Evolutionary conservation across 768 basidiomycete genomes (phyloP).

Genomic region (Hypsizygus marmoreus): DNA sequence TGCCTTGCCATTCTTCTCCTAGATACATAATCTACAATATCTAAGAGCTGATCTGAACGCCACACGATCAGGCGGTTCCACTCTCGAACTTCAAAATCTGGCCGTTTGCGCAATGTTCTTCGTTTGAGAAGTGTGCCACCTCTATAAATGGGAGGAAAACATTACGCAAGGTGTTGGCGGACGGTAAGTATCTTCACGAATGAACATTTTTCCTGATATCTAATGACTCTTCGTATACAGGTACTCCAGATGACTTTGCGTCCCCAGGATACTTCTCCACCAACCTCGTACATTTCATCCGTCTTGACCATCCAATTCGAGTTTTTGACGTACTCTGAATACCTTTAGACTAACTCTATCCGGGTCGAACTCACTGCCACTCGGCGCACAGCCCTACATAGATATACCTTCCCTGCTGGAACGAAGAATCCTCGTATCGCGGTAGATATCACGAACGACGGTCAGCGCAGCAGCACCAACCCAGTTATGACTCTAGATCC

Average conservation of each 20-base stretch:
- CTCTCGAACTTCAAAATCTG: conserved; percentile 66
- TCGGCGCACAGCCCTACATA: conserved; percentile 58
- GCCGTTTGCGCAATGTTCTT: conserved; percentile 50
- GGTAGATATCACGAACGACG: conserved; percentile 66
- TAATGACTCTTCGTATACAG: conserved; percentile 26
- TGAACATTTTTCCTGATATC: too few species aligned
- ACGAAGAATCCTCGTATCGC: conserved; percentile 52
- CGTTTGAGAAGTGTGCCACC: conserved; percentile 55
- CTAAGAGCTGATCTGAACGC: too few species aligned
- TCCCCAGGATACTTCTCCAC: conserved; percentile 69
- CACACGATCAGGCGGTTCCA: conserved; percentile 40
- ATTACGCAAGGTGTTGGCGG: conserved; percentile 44
- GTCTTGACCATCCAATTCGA: not conserved
- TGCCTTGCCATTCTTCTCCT: not conserved
- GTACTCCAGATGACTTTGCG: conserved; percentile 59
- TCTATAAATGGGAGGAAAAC: conserved; percentile 47
- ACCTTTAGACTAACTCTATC: conserved; percentile 49
- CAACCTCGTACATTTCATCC: conserved; percentile 44
- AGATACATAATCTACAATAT: too few species aligned
- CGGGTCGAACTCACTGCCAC: conserved; percentile 63
- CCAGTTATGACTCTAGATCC: conserved; percentile 52
- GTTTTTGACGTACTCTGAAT: not conserved
- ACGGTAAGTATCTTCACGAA: conserved; percentile 44
- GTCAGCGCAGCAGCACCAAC: conserved; percentile 50
- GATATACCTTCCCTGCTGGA: conserved; percentile 55